Evolutionary conservation across 1,139 yeast species (phyloP).

Genomic region (Geotrichum klebahnii): DNA sequence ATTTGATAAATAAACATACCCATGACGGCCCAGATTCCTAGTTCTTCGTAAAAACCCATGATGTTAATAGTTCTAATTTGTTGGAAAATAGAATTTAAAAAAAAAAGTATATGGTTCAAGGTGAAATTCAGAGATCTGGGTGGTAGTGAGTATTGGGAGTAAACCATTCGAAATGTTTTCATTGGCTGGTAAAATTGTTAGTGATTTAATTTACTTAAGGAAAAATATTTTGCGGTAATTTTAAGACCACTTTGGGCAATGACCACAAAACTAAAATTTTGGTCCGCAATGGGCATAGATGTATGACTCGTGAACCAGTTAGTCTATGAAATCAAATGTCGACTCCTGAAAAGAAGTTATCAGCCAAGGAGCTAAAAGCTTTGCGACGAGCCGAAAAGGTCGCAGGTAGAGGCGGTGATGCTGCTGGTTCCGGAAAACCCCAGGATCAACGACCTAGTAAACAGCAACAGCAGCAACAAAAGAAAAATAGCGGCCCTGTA

Average conservation of each 20-base stretch:
- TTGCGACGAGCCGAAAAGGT: slow-evolving; percentile 85
- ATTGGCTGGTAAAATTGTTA: slow-evolving; percentile 15
- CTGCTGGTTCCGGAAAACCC: slow-evolving; percentile 43
- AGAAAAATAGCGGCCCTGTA: slow-evolving; percentile 12
- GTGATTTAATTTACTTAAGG: slow-evolving; percentile 6
- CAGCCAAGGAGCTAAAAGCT: slow-evolving; percentile 84
- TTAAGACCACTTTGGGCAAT: slow-evolving; percentile 1
- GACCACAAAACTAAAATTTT: slow-evolving; percentile 3
- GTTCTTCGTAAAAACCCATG: slow-evolving; percentile 32
- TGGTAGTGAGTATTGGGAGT: slow-evolving; percentile 9
- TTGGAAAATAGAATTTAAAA: slow-evolving; percentile 2
- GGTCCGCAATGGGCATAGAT: background rate
- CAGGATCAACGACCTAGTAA: slow-evolving; percentile 21
- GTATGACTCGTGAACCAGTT: background rate
- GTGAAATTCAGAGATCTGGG: slow-evolving; percentile 1
- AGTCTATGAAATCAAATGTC: background rate
- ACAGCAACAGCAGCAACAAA: slow-evolving; percentile 15
- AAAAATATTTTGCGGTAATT: background rate
- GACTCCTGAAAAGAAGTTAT: slow-evolving; percentile 39
- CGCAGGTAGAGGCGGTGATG: slow-evolving; percentile 74
- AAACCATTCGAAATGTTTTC: slow-evolving; percentile 12
- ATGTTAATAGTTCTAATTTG: slow-evolving; percentile 3
- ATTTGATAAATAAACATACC: slow-evolving; percentile 12
- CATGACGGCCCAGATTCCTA: slow-evolving; percentile 36
- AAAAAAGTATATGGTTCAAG: slow-evolving; percentile 4